Evolutionary conservation across 2,329 filamentous ascomycete genomes (phyloP).

Genomic region (Daldinia sp.): DNA sequence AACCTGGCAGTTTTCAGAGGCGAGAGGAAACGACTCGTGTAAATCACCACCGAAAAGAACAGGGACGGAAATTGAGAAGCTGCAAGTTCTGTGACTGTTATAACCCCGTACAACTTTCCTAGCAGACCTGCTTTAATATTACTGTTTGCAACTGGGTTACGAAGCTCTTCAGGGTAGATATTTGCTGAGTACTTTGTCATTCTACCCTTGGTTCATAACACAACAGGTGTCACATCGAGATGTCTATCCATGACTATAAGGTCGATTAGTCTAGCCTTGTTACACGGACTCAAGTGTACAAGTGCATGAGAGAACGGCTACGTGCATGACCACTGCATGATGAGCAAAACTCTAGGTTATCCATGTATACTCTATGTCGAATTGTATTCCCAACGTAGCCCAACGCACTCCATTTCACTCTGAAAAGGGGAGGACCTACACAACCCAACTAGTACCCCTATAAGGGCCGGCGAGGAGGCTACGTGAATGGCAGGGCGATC

Average conservation of each 20-base stretch:
- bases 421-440: slow-evolving; percentile 32
- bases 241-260: slow-evolving; percentile 34
- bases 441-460: slow-evolving; percentile 37
- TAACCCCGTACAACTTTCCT: slow-evolving; percentile 50
- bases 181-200: slow-evolving; percentile 39
- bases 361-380: slow-evolving; percentile 44
- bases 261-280: slow-evolving; percentile 38
- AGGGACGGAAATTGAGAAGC: slow-evolving; percentile 45
- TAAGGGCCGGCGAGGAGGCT: slow-evolving; percentile 18
- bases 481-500: slow-evolving; percentile 20
- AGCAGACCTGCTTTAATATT: slow-evolving; percentile 43
- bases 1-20: slow-evolving; percentile 50
- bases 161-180: slow-evolving; percentile 37
- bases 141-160: slow-evolving; percentile 41
- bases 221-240: slow-evolving; percentile 48
- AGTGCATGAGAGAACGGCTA: slow-evolving; percentile 34
- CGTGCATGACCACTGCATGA: slow-evolving; percentile 42
- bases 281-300: slow-evolving; percentile 36
- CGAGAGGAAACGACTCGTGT: slow-evolving; percentile 39
- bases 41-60: slow-evolving; percentile 37
- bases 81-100: slow-evolving; percentile 53
- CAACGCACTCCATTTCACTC: slow-evolving; percentile 41
- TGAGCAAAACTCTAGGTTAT: slow-evolving; percentile 36
- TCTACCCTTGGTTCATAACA: slow-evolving; percentile 38
- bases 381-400: slow-evolving; percentile 36